Conservation (phyloP, 164 flowering plant genomes). For the Magnolia sinica region DNA sequence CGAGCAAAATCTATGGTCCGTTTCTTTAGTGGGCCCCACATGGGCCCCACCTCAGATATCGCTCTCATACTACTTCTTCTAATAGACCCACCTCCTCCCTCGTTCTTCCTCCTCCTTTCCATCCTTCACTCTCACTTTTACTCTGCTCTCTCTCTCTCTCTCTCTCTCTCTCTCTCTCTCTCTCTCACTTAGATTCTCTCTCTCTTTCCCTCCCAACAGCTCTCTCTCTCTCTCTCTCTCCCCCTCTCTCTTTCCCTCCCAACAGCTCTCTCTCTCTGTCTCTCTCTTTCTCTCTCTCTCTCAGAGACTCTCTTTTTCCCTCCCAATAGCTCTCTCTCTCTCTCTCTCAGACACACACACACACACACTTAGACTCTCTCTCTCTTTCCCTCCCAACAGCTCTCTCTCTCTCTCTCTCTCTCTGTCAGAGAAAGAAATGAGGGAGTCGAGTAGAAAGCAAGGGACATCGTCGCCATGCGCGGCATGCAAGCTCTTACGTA, state of each 20-base stretch:
- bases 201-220: background rate
- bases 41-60: conserved; percentile 1
- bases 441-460: conserved; percentile 46
- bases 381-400: background rate
- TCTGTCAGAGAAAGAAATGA: conserved; percentile 18
- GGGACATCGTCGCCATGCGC: conserved; percentile 76
- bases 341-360: too few relatives aligned
- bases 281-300: background rate
- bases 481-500: conserved; percentile 77
- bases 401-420: background rate
- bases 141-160: background rate
- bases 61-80: background rate
- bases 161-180: background rate
- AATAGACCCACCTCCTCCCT: conserved; percentile 7
- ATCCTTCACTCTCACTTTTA: background rate
- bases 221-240: background rate
- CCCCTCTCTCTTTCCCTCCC: background rate
- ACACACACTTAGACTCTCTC: background rate
- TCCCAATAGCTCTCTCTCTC: background rate
- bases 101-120: background rate
- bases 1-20: conserved; percentile 19
- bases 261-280: background rate
- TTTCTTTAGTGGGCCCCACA: conserved; percentile 13
- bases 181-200: background rate
- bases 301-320: background rate